A percentile compares a stretch with the other conserved stretches of the same genome.
These are phyloP conservation scores for Rostrohypoxylon terebratum DNA, from an alignment of 495 filamentous ascomycete species.

Conservation along the genomic window DNA sequence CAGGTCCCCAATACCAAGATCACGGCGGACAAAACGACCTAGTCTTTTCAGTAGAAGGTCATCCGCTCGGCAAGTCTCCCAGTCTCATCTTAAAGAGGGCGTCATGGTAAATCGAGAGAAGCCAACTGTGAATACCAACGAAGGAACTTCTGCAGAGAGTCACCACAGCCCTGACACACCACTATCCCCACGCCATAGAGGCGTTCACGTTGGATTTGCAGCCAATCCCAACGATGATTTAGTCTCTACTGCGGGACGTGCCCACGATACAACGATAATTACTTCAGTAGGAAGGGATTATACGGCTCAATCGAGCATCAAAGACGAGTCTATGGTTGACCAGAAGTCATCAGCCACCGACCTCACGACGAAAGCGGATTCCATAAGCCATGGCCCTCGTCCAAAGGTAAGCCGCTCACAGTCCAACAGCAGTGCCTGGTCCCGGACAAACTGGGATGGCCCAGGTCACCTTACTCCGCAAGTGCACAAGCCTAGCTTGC, in stretches of 20 bases:
- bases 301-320: not conserved
- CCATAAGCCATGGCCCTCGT: conserved; percentile 4
- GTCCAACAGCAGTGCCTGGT: conserved; percentile 25
- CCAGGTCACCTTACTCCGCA: conserved; percentile 40
- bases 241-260: not conserved
- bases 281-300: not conserved
- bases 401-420: conserved; percentile 29
- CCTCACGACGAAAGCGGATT: conserved; percentile 11
- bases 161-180: conserved; percentile 18
- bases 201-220: conserved; percentile 68
- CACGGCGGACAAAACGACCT: conserved; percentile 51
- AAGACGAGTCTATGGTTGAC: not conserved
- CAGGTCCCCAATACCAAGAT: conserved; percentile 74
- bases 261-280: not conserved
- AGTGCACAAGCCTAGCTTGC: conserved; percentile 51
- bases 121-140: not conserved
- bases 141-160: conserved; percentile 22
- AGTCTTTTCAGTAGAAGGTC: conserved; percentile 58
- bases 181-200: conserved; percentile 38
- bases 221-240: conserved; percentile 45
- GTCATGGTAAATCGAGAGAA: conserved; percentile 15
- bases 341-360: not conserved
- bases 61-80: conserved; percentile 45
- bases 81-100: conserved; percentile 16
- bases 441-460: conserved; percentile 32